Base-by-base conservation (phyloP, 139 green algal species). In the Coelastrella sp. region DNA sequence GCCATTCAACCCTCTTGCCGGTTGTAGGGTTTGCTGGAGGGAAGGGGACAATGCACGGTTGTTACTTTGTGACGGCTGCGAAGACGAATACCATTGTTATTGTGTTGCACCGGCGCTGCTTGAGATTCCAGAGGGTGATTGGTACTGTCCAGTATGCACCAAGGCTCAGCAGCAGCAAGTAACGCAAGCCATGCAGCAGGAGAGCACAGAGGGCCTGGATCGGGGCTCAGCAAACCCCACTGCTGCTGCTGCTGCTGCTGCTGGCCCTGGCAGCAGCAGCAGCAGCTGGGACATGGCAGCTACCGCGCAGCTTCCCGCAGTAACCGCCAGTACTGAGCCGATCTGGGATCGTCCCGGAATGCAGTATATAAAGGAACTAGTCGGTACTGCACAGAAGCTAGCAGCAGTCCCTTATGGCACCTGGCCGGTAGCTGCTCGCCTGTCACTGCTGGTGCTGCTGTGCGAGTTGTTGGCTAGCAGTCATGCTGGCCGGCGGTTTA, bases 31-130 rank as follows among this genome's bases (percentile, higher is more conserved):
- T 4, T 97, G 95, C 92, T 97, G 96, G 96, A 86, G 81, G 23
- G 92, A 96, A n/a, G 93, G 95, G 17, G 96, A 98, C 91, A 84
- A 81, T 2, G 59, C 64, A 6, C 90, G 92, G 19, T 83, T 96
- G 85, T 83, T 97, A 61, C 87, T 96, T 75, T 98, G 96, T 75
- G 94, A 97, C 89, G 83, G 91, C 83, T 98, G 96, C 79, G 92
- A 97, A 61, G 91, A 91, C 6, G 92, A 95, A 90, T 95, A 93
- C 80, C 96, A 98, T 93, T 93, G 88, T 83, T 98, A 98, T 91
- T 98, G 96, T 93, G 83, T 97, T 57, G 92, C 94, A 32, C 96
- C 96, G 22, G 94, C 94, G 10, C 91, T 98, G 86, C 60, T 94
- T 61, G 94, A 98, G 81, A 90, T 96, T 5, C 96, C 89, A 64